phyloP scores from a whole-genome alignment of 495 filamentous ascomycete species.

The Aspergillus nanangensis region DNA sequence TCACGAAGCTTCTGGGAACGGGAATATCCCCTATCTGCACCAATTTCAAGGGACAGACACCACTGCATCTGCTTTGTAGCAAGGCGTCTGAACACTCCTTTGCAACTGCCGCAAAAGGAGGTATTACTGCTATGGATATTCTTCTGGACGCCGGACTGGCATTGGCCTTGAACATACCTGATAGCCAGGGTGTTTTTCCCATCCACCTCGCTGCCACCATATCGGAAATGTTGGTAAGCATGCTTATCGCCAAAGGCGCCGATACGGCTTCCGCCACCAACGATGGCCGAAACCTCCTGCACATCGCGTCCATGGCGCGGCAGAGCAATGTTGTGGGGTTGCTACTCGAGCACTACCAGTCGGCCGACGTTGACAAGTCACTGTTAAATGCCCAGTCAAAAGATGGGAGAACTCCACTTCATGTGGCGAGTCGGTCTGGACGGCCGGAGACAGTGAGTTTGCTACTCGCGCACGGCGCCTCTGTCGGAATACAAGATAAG shows the following conservation, averaged over 20 bases:
- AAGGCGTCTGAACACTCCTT: slow-evolving; percentile 8
- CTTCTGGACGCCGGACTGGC: slow-evolving; percentile 7
- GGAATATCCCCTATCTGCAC: slow-evolving; percentile 8
- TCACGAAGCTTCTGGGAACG: slow-evolving; percentile 1
- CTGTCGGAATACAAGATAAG: slow-evolving; percentile 11
- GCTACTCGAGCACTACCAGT: slow-evolving; percentile 22
- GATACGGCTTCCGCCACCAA: slow-evolving; percentile 17
- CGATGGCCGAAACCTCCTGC: slow-evolving; percentile 30
- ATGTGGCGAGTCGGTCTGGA: slow-evolving; percentile 33
- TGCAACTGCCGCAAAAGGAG: background rate
- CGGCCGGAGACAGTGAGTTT: slow-evolving; percentile 27
- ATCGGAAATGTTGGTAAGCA: slow-evolving; percentile 23
- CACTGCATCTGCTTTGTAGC: slow-evolving; percentile 18
- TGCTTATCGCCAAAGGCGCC: slow-evolving; percentile 32
- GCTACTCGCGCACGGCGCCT: slow-evolving; percentile 28
- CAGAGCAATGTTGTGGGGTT: slow-evolving; percentile 34
- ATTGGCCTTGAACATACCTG: slow-evolving; percentile 4
- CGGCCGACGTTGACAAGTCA: background rate
- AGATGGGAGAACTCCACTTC: slow-evolving; percentile 22
- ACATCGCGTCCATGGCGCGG: slow-evolving; percentile 31
- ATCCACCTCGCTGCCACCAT: slow-evolving; percentile 31
- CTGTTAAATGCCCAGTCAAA: slow-evolving; percentile 15
- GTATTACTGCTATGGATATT: slow-evolving; percentile 7
- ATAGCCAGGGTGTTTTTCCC: slow-evolving; percentile 14
- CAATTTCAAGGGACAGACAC: slow-evolving; percentile 21